These are phyloP conservation scores for Mollisiaceae sp. DNA, from an alignment of 2,329 filamentous ascomycete genomes.

Conservation along the genomic window DNA sequence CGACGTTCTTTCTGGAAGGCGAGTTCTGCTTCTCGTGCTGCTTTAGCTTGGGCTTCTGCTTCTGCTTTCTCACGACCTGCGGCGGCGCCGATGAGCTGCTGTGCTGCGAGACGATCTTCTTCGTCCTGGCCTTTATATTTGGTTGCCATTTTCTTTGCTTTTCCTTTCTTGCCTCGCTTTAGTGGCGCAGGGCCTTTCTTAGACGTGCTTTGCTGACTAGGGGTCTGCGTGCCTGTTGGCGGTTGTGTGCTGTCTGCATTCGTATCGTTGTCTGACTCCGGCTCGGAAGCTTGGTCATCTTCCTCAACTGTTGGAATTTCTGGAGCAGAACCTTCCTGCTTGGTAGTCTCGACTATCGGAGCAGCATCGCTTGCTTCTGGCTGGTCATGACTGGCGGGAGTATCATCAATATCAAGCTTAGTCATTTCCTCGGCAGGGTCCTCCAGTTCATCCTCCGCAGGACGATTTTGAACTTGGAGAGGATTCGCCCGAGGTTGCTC, in stretches of 20 bases:
- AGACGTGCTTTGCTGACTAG: conserved; percentile 38
- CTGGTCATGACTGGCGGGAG: background rate
- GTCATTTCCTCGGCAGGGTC: conserved; percentile 32
- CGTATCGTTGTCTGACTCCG: conserved; percentile 34
- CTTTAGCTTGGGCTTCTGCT: conserved; percentile 71
- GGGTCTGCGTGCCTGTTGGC: conserved; percentile 33
- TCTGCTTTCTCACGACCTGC: conserved; percentile 70
- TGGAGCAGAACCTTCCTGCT: conserved; percentile 34
- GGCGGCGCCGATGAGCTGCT: conserved; percentile 82
- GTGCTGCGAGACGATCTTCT: conserved; percentile 83
- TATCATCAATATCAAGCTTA: conserved; percentile 23
- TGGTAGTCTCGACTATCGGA: background rate
- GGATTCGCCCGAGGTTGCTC: conserved; percentile 39
- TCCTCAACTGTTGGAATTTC: background rate
- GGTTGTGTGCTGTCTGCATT: conserved; percentile 14
- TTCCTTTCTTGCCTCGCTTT: conserved; percentile 78
- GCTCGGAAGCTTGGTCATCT: conserved; percentile 36
- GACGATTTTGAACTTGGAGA: conserved; percentile 31
- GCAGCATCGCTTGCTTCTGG: background rate
- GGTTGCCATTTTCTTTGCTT: conserved; percentile 83
- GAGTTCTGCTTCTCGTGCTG: conserved; percentile 71
- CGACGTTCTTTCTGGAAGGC: conserved; percentile 76
- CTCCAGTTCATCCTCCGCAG: conserved; percentile 36
- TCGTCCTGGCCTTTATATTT: conserved; percentile 97
- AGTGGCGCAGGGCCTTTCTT: conserved; percentile 52